Evolutionary conservation across 163 green algal genomes (phyloP).

Genomic region (Scenedesmus sp.): DNA sequence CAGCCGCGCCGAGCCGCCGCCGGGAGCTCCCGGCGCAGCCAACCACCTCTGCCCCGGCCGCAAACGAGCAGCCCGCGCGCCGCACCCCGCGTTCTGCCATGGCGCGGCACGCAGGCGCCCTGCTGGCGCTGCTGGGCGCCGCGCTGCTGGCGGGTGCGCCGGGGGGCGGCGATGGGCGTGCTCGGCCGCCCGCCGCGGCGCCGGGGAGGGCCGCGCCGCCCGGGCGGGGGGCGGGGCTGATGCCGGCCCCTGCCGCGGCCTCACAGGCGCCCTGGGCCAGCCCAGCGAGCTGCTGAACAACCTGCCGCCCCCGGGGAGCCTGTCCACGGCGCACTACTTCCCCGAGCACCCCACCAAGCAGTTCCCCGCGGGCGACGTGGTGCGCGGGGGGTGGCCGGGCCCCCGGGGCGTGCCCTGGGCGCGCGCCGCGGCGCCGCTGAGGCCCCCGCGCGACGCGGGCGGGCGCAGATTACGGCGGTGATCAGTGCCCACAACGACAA

Average conservation of each 20-base stretch:
- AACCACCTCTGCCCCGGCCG: no score
- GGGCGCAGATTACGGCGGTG: conserved; percentile 51
- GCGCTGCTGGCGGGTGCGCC: conserved; percentile 9
- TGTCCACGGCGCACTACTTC: conserved; percentile 59
- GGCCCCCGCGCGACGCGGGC: neutral
- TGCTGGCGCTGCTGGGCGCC: conserved; percentile 15
- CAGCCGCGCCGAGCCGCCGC: no score
- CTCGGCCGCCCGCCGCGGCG: no score
- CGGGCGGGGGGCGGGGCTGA: no score
- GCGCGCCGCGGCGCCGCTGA: neutral
- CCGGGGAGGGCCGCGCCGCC: no score
- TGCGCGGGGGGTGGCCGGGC: conserved; percentile 31
- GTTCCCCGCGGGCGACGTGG: conserved; percentile 63
- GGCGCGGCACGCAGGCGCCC: neutral
- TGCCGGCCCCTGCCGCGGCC: no score
- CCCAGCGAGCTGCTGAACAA: conserved; percentile 52
- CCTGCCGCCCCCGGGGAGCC: conserved; percentile 49
- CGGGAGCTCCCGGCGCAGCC: no score
- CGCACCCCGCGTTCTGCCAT: no score
- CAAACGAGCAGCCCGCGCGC: no score
- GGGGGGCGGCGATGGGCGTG: no score
- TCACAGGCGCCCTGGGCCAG: conserved; percentile 22
- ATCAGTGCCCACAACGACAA: conserved; percentile 64
- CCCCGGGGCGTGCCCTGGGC: neutral
- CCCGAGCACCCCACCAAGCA: conserved; percentile 57